These are phyloP conservation scores for Clavispora asparagi DNA, from an alignment of 805 yeast species.

Conservation along the genomic window DNA sequence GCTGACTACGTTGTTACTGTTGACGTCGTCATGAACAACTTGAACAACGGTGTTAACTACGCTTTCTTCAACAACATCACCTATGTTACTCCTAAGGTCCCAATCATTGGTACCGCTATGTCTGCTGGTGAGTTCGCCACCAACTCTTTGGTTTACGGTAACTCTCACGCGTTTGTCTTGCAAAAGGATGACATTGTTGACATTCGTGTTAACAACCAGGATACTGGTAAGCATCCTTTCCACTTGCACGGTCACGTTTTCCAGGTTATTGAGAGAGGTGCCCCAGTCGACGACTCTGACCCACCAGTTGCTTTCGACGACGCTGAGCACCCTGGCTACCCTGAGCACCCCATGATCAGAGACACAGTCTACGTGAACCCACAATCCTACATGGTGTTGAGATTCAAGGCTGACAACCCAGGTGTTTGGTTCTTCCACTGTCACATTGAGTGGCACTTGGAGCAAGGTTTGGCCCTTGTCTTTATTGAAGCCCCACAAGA, in stretches of 20 bases:
- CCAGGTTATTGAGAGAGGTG: slow-evolving; percentile 76
- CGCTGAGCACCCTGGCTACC: slow-evolving; percentile 39
- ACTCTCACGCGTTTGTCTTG: slow-evolving; percentile 71
- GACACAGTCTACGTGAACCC: slow-evolving; percentile 78
- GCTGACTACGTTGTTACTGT: slow-evolving; percentile 68
- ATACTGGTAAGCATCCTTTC: slow-evolving; percentile 95
- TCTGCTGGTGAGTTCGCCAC: slow-evolving; percentile 59
- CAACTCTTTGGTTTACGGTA: slow-evolving; percentile 63
- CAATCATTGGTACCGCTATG: slow-evolving; percentile 74
- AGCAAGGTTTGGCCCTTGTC: slow-evolving; percentile 83
- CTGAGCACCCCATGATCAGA: slow-evolving; percentile 77
- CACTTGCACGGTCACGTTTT: slow-evolving; percentile 92
- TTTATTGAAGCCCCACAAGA: slow-evolving; percentile 79
- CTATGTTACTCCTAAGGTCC: slow-evolving; percentile 77
- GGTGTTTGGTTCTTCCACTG: slow-evolving; percentile 99
- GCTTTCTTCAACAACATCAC: slow-evolving; percentile 94
- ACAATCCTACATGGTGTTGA: slow-evolving; percentile 76
- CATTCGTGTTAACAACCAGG: slow-evolving; percentile 77
- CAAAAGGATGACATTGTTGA: slow-evolving; percentile 66
- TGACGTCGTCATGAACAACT: slow-evolving; percentile 77
- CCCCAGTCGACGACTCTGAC: slow-evolving; percentile 48
- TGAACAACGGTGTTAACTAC: slow-evolving; percentile 83
- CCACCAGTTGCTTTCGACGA: slow-evolving; percentile 56
- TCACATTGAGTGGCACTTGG: slow-evolving; percentile 97
- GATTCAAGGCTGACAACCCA: slow-evolving; percentile 91